Evolutionary conservation across 495 filamentous ascomycete species (phyloP), one percentile per base, ranked within the genome.

Genomic region (Penicillium bovifimosum): DNA sequence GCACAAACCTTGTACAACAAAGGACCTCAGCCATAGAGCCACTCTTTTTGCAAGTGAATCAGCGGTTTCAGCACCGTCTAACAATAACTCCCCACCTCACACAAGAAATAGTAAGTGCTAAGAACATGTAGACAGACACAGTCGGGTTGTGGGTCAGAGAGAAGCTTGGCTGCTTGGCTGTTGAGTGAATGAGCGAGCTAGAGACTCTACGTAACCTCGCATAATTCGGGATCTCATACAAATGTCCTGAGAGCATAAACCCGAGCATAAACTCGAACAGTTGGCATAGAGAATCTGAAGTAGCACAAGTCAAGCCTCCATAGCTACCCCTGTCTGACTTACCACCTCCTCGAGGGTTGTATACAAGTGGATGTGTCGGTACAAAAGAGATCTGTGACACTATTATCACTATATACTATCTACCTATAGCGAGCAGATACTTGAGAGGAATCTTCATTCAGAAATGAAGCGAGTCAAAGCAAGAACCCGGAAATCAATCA

Each of bases 151-250:
- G 41, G 41, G 34, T 41, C 47, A 44, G 14, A 36, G 16, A n/a
- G n/a, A n/a, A 24, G 51, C 51, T 53, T 53, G 42, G 42, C 51
- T 39, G 10, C n/a, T 42, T 14, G 11, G 6, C 26, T 4, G 27
- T 44, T 40, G 9, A 35, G 29, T 11, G 14, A 10, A 14, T 35
- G 18, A 41, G 13, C 24, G 35, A 34, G 32, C 6, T 32, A 32
- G 14, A 27, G 34, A 14, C 40, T 18, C 8, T 52, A 59, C 41
- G 47, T 55, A 52, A 55, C 29, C 32, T 9, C 11, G 5, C 56
- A 59, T 55, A 50, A 33, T 51, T 52, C 18, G 56, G 42, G 38
- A 46, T 40, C 11, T 9, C 14, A 2, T 11, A 32, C 6, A 26
- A 9, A n/a, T 2, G 5, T 40, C 0, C 34, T 5, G 6, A 40